These are phyloP conservation scores for Lagenidium giganteum DNA, from an alignment of 352 stramenopile genomes.

Conservation along the genomic window DNA sequence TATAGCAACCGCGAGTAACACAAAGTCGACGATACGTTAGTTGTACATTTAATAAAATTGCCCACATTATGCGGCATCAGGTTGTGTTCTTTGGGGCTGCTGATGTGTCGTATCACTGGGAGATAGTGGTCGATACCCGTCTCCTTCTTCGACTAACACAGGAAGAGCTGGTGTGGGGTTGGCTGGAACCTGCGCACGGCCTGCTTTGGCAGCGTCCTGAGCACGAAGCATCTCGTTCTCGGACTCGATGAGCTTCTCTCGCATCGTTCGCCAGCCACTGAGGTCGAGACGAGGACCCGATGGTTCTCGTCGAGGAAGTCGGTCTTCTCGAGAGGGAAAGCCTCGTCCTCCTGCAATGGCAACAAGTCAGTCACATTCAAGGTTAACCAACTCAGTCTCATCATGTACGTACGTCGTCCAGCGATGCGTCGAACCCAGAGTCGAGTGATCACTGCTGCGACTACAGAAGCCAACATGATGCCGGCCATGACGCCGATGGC, in stretches of 20 bases:
- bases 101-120: constrained; percentile 16
- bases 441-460: constrained; percentile 5
- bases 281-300: constrained; percentile 34
- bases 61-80: no score
- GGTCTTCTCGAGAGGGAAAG: constrained; percentile 2
- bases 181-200: constrained; percentile 4
- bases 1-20: no score
- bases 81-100: no score
- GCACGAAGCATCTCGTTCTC: constrained; percentile 12
- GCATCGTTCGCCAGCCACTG: constrained; percentile 43
- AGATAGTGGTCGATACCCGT: constrained; percentile 32
- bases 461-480: constrained; percentile 6
- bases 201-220: background rate
- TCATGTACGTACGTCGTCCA: constrained; percentile 3
- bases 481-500: constrained; percentile 13
- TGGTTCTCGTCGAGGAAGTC: constrained; percentile 10
- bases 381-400: background rate
- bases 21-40: no score
- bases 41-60: no score
- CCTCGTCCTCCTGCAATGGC: no score
- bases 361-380: background rate
- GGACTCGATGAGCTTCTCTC: constrained; percentile 46
- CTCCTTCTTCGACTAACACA: constrained; percentile 24
- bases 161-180: background rate
- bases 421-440: constrained; percentile 7